Conservation (phyloP, 2,329 filamentous ascomycete genomes). For the Aspergillus fischeri region DNA sequence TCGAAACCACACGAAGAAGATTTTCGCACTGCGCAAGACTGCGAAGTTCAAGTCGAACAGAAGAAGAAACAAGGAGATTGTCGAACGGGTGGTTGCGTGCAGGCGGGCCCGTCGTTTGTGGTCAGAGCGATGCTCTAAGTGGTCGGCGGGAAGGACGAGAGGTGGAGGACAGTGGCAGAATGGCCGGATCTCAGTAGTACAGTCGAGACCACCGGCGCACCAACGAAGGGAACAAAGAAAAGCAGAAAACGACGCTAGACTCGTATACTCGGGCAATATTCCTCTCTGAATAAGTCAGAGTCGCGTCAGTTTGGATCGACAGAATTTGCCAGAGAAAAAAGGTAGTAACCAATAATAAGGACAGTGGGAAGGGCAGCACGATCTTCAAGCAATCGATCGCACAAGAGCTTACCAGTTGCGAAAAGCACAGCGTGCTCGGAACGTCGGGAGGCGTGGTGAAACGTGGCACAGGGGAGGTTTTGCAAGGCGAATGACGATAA, state of each 20-base stretch:
- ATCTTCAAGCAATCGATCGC: constrained; percentile 10
- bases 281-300: neutral
- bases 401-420: constrained; percentile 17
- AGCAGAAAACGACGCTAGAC: neutral
- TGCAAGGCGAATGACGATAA: constrained; percentile 5
- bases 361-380: constrained; percentile 6
- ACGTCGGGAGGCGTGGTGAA: constrained; percentile 15
- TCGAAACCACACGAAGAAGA: neutral
- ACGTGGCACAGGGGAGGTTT: constrained; percentile 18
- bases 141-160: neutral
- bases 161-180: neutral
- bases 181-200: neutral
- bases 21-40: neutral
- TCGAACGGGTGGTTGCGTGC: neutral
- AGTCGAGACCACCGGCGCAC: neutral
- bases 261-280: neutral
- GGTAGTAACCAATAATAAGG: neutral
- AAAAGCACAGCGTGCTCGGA: constrained; percentile 10
- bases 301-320: neutral
- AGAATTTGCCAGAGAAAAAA: neutral
- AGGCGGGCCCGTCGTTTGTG: neutral
- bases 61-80: neutral
- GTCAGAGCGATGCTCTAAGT: neutral
- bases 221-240: neutral
- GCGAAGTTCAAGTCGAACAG: neutral